phyloP scores from a whole-genome alignment of 768 basidiomycete species.

The Mycena crocata region DNA sequence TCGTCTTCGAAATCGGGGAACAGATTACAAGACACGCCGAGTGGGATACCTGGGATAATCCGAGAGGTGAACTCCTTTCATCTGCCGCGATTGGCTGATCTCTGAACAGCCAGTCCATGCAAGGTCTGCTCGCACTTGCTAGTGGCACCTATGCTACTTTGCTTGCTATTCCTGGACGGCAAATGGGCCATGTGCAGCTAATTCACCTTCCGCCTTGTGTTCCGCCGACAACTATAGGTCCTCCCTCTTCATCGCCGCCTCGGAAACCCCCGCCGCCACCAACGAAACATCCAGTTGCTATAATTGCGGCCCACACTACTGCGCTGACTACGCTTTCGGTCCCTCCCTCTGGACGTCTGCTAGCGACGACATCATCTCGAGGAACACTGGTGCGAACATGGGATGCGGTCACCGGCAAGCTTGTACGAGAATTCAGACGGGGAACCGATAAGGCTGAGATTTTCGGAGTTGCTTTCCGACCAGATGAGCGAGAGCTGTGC shows the following conservation, averaged over 20 bases:
- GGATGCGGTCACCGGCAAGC: constrained; percentile 80
- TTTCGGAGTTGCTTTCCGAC: constrained; percentile 89
- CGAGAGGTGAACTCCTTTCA: constrained; percentile 65
- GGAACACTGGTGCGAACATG: constrained; percentile 92
- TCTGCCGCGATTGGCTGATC: constrained; percentile 19
- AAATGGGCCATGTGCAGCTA: constrained; percentile 89
- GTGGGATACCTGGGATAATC: constrained; percentile 92
- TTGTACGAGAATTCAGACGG: constrained; percentile 83
- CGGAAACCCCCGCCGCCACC: constrained; percentile 68
- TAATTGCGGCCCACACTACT: constrained; percentile 86
- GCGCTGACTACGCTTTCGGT: constrained; percentile 83
- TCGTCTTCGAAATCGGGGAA: constrained; percentile 78
- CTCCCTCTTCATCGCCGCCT: constrained; percentile 63
- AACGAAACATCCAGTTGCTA: constrained; percentile 76
- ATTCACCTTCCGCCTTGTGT: constrained; percentile 86
- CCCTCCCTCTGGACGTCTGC: constrained; percentile 79
- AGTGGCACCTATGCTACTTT: constrained; percentile 82
- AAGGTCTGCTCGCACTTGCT: constrained; percentile 84
- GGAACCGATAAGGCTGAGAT: constrained; percentile 93
- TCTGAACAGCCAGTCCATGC: constrained; percentile 7
- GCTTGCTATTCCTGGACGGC: constrained; percentile 87
- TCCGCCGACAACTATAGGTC: constrained; percentile 66
- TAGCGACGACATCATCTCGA: constrained; percentile 86
- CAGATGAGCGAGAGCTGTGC: constrained; percentile 87
- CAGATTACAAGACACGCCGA: constrained; percentile 73